Percentiles rank a stretch among this genome's conserved stretches.
phyloP scores from a whole-genome alignment of 139 green algal genomes.

The Chlorella vulgaris region DNA sequence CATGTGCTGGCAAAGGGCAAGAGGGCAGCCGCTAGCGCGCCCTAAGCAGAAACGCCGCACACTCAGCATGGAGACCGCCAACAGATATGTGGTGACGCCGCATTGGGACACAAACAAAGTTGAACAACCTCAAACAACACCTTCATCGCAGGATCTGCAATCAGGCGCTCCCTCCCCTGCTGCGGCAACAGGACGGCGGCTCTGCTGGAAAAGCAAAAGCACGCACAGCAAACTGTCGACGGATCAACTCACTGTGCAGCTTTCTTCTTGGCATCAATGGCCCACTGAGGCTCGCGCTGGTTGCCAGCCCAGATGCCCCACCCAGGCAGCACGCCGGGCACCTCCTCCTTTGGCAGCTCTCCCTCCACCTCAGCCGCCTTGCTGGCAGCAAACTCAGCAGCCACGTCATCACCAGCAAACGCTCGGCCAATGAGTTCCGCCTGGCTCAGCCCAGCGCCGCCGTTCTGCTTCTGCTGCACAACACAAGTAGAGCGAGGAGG shows the following conservation, averaged over 20 bases:
- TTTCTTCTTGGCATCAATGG: constrained; percentile 65
- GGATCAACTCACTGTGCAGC: constrained; percentile 56
- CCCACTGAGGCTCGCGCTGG: constrained; percentile 80
- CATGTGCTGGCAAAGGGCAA: not conserved
- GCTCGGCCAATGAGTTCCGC: constrained; percentile 62
- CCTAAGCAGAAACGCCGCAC: too few relatives aligned
- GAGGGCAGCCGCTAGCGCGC: too few relatives aligned
- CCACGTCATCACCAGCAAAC: constrained; percentile 94
- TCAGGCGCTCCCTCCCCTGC: too few relatives aligned
- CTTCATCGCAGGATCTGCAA: too few relatives aligned
- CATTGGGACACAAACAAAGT: too few relatives aligned
- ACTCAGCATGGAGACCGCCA: too few relatives aligned
- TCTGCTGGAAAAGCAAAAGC: not conserved
- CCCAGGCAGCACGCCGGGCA: constrained; percentile 75
- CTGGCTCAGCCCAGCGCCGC: constrained; percentile 44
- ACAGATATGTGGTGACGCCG: too few relatives aligned
- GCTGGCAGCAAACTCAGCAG: constrained; percentile 84
- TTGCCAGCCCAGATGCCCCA: constrained; percentile 88
- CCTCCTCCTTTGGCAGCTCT: constrained; percentile 81
- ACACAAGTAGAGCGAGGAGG: too few relatives aligned
- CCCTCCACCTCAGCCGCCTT: constrained; percentile 83
- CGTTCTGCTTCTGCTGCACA: too few relatives aligned
- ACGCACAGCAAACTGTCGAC: not conserved
- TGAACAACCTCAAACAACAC: too few relatives aligned
- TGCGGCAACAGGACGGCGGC: too few relatives aligned